These are phyloP conservation scores for Sonneratia alba DNA, from an alignment of 345 rosid species.

Conservation along the genomic window DNA sequence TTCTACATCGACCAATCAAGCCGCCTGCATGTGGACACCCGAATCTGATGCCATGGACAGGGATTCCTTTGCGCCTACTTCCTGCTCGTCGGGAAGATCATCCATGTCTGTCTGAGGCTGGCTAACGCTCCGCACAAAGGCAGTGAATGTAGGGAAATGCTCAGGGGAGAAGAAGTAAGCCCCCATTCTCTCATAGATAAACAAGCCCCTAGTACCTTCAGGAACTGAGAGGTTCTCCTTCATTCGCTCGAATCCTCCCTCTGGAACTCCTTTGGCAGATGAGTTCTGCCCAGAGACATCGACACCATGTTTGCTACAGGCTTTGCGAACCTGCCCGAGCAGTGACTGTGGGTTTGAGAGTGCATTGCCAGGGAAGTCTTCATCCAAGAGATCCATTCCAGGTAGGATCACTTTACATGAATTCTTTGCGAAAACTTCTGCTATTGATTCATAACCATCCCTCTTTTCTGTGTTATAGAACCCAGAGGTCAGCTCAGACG, in stretches of 20 bases:
- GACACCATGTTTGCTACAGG: slow-evolving; percentile 59
- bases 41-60: slow-evolving; percentile 18
- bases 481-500: slow-evolving; percentile 77
- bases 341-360: slow-evolving; percentile 59
- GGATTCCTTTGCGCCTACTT: slow-evolving; percentile 18
- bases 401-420: slow-evolving; percentile 79
- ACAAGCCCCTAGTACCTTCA: slow-evolving; percentile 28
- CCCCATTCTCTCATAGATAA: slow-evolving; percentile 93
- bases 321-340: slow-evolving; percentile 41
- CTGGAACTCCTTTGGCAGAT: slow-evolving; percentile 18
- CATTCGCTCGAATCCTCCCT: slow-evolving; percentile 56
- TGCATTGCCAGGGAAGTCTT: slow-evolving; percentile 33
- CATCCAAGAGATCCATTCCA: slow-evolving; percentile 75
- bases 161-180: slow-evolving; percentile 91
- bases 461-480: slow-evolving; percentile 47
- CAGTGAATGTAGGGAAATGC: slow-evolving; percentile 69
- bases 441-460: slow-evolving; percentile 54
- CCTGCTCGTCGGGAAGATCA: slow-evolving; percentile 36
- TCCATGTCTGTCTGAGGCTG: slow-evolving; percentile 41
- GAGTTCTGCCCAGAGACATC: slow-evolving; percentile 70
- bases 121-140: slow-evolving; percentile 50
- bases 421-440: slow-evolving; percentile 56
- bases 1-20: slow-evolving; percentile 11
- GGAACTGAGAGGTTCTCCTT: slow-evolving; percentile 35
- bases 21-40: slow-evolving; percentile 34